These are phyloP conservation scores for Tripterygium wilfordii DNA, from an alignment of 177 flowering plant genomes.

Conservation along the genomic window DNA sequence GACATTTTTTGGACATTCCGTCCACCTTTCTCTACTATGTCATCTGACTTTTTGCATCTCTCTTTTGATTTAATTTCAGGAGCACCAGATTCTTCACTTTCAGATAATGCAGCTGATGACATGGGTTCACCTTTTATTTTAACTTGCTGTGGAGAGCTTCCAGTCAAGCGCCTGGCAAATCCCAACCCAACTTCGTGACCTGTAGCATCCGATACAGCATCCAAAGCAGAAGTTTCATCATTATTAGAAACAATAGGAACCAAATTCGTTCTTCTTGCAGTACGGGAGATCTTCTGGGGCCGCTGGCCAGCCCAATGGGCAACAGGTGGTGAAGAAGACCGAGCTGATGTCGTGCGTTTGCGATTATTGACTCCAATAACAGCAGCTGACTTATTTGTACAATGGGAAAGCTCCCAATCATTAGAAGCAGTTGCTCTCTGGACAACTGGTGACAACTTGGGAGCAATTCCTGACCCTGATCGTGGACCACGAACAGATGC, in stretches of 20 bases:
- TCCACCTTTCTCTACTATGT: slow-evolving; percentile 54
- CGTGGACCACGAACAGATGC: slow-evolving; percentile 64
- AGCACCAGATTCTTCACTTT: slow-evolving; percentile 84
- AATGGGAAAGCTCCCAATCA: slow-evolving; percentile 69
- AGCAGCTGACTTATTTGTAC: slow-evolving; percentile 49
- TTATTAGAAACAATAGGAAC: slow-evolving; percentile 50
- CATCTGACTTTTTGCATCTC: slow-evolving; percentile 51
- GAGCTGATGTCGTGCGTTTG: slow-evolving; percentile 55
- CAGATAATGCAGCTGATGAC: slow-evolving; percentile 68
- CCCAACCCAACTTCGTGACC: slow-evolving; percentile 47
- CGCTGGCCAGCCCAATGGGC: slow-evolving; percentile 78
- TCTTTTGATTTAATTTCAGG: slow-evolving; percentile 58
- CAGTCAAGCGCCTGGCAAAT: slow-evolving; percentile 32
- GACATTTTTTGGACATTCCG: slow-evolving; percentile 54
- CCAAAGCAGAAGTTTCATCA: slow-evolving; percentile 53
- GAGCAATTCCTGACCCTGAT: slow-evolving; percentile 46
- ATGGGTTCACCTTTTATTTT: slow-evolving; percentile 53
- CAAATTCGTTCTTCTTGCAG: slow-evolving; percentile 71
- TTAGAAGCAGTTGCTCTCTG: slow-evolving; percentile 41
- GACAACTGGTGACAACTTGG: slow-evolving; percentile 51
- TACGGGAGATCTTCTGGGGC: slow-evolving; percentile 72
- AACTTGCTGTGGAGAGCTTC: slow-evolving; percentile 51
- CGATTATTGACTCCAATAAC: slow-evolving; percentile 52
- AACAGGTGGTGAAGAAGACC: slow-evolving; percentile 82
- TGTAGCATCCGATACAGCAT: slow-evolving; percentile 36